phyloP scores from a whole-genome alignment of 2,329 filamentous ascomycete species.

The Pyrenophora seminiperda region DNA sequence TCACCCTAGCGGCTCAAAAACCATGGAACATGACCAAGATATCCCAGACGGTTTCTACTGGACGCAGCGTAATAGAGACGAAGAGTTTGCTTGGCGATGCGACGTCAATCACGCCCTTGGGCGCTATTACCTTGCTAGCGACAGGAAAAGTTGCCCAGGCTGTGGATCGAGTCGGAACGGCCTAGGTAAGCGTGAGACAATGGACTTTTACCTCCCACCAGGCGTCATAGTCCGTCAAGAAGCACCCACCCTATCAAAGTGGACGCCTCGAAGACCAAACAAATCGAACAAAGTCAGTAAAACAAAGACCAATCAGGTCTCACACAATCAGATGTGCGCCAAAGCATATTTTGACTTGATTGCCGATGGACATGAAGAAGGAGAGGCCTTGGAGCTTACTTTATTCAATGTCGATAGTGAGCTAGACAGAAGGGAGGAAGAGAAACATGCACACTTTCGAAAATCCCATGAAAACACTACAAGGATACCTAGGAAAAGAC shows the following conservation, averaged over 20 bases:
- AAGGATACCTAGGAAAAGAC: not conserved
- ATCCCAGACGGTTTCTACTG: conserved; percentile 28
- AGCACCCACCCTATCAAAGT: conserved; percentile 17
- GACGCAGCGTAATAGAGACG: conserved; percentile 9
- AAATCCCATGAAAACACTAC: not conserved
- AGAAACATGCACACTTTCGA: too few relatives aligned
- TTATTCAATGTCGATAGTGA: conserved; percentile 23
- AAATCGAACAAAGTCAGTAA: conserved; percentile 6
- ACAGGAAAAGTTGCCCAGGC: conserved; percentile 30
- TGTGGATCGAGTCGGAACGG: conserved; percentile 27
- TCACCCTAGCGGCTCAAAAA: conserved; percentile 32
- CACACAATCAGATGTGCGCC: conserved; percentile 32
- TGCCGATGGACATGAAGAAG: conserved; percentile 10
- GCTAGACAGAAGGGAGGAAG: conserved; percentile 21
- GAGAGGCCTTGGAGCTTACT: conserved; percentile 23
- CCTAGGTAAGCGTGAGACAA: conserved; percentile 11
- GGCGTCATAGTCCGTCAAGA: conserved; percentile 28
- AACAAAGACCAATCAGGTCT: not conserved
- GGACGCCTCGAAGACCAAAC: conserved; percentile 27
- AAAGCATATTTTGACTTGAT: conserved; percentile 28
- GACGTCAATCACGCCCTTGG: conserved; percentile 37
- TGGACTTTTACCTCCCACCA: conserved; percentile 37
- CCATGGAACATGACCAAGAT: conserved; percentile 35
- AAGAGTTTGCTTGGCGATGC: conserved; percentile 35
- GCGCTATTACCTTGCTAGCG: conserved; percentile 37